Conservation (phyloP, 371 early-diverging fungal species). For the Chytridium lagenaria region DNA sequence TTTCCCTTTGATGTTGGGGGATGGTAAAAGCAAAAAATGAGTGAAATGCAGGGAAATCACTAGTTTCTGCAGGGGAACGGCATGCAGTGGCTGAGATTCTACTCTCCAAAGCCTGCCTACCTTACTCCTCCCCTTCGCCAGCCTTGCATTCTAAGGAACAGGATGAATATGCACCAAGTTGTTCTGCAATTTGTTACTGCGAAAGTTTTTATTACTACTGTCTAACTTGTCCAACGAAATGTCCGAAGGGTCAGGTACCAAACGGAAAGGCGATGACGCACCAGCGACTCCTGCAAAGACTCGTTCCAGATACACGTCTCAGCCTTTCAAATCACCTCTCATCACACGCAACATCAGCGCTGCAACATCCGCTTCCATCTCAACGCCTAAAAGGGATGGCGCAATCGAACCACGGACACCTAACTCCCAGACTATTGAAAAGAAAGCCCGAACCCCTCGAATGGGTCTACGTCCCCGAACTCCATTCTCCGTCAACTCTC, state of each 20-base stretch:
- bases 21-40: no score
- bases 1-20: no score
- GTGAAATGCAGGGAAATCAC: no score
- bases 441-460: not conserved
- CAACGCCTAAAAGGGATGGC: not conserved
- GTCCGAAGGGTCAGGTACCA: no score
- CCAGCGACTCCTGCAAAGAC: not conserved
- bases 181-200: slow-evolving; percentile 74
- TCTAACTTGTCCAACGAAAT: no score
- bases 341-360: not conserved
- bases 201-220: no score
- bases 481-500: not conserved
- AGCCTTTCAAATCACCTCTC: slow-evolving; percentile 7
- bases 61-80: no score
- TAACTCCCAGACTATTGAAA: not conserved
- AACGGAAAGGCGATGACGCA: no score
- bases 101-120: no score
- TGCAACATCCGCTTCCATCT: not conserved
- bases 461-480: not conserved
- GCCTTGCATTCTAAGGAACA: slow-evolving; percentile 4
- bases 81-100: no score
- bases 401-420: not conserved
- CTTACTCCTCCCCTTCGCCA: slow-evolving; percentile 91
- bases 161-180: slow-evolving; percentile 90
- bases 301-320: not conserved